Evolutionary conservation across 495 filamentous ascomycete genomes (phyloP), one percentile per base, ranked within the genome.

Genomic region (Lentithecium fluviatile): DNA sequence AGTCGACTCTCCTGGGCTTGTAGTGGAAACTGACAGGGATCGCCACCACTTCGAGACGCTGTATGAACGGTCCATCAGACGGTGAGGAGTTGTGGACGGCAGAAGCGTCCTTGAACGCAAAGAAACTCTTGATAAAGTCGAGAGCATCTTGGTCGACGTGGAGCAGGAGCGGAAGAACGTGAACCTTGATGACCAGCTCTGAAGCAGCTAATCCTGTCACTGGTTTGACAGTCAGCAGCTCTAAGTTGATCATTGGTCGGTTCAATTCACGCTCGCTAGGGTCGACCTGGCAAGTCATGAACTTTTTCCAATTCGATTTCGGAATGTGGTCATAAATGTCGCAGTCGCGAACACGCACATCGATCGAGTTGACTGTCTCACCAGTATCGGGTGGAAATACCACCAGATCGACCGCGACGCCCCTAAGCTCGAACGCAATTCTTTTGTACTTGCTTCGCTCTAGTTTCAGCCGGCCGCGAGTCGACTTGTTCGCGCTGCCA

Each of bases 61-160:
- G 95, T 12, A 99, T 73, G 75, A 97, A 99, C 0, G 91, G 90
- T 25, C 87, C 78, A 38, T 96, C 93, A 29, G 78, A 82, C 0
- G 85, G 79, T 6, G 78, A 70, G 23, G 77, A 32, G 65, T 70
- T 54, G 13, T 62, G 60, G 2, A 81, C 78, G 21, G 75, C 75
- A 0, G 82, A 78, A 36, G 91, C 88, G 70, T 97, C 92, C 67
- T 94, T 89, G 79, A 97, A 99, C 67, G 94, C 93, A 67, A 99
- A 97, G 78, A 97, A 99, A 1, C 94, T 82, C 3, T 90, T 95
- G 71, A 97, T 86, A 68, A 99, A 99, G 68, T 99, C 95, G 11
- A 99, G 79, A 21, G 95, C 93, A 75, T 99, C 95, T 75, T 99
- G 95, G 68, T 99, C 95, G 17, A 99, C 93, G 69, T 97, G 94